Conservation (phyloP, 2,329 filamentous ascomycete genomes). For the Botryotinia calthae region DNA sequence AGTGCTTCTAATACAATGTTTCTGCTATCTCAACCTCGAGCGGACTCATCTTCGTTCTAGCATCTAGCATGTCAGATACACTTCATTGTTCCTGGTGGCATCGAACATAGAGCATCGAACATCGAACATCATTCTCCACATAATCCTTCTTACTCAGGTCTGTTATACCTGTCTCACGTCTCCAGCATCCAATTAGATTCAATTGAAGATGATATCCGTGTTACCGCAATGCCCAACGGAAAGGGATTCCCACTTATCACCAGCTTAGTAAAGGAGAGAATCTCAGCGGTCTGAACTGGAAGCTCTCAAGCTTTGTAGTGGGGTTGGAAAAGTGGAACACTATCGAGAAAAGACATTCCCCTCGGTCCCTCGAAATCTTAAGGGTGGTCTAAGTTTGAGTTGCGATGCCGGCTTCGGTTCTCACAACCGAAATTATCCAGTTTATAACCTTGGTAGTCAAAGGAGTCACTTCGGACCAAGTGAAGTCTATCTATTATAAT, state of each 20-base stretch:
- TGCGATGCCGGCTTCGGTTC: slow-evolving; percentile 11
- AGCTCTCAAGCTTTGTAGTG: slow-evolving; percentile 8
- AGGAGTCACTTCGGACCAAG: neutral
- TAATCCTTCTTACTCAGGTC: neutral
- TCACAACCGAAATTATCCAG: slow-evolving; percentile 4
- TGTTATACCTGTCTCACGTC: neutral
- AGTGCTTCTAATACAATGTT: neutral
- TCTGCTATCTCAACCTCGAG: neutral
- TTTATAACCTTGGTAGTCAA: neutral
- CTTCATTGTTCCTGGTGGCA: neutral
- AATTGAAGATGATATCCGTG: neutral
- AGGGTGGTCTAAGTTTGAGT: neutral
- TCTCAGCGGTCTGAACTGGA: neutral
- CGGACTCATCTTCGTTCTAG: neutral
- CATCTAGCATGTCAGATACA: neutral
- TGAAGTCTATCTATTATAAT: neutral
- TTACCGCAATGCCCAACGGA: slow-evolving; percentile 8
- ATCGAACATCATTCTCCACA: neutral
- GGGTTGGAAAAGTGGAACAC: slow-evolving; percentile 6
- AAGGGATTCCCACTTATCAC: slow-evolving; percentile 1
- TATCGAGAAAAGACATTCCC: slow-evolving; percentile 4
- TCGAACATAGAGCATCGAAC: neutral
- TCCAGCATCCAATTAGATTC: neutral
- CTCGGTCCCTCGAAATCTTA: slow-evolving; percentile 2
- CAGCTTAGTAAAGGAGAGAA: neutral